A percentile compares a stretch with the other conserved stretches of the same genome.
phyloP scores from a whole-genome alignment of 2,329 filamentous ascomycete species.

The Mycosphaerella arachidis region DNA sequence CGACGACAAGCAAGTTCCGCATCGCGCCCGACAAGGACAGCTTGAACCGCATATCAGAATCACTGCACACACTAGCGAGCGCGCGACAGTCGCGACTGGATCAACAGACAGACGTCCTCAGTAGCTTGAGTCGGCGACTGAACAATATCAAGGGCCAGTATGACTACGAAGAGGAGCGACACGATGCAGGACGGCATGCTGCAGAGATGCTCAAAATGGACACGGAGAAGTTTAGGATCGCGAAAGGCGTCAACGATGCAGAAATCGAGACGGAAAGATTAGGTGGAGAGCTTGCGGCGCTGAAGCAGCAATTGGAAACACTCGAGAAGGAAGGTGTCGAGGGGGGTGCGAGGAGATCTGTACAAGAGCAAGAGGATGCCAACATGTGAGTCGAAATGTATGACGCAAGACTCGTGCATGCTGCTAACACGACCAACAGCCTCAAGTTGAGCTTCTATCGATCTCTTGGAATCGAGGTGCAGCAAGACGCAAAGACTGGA shows the following conservation, averaged over 20 bases:
- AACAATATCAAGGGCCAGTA: slow-evolving; percentile 71
- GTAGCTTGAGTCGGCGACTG: slow-evolving; percentile 68
- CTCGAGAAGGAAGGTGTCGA: slow-evolving; percentile 84
- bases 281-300: slow-evolving; percentile 68
- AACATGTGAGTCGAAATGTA: slow-evolving; percentile 38
- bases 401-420: neutral
- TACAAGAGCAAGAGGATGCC: slow-evolving; percentile 42
- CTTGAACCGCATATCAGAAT: slow-evolving; percentile 77
- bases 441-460: slow-evolving; percentile 87
- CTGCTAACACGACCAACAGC: slow-evolving; percentile 33
- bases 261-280: slow-evolving; percentile 96
- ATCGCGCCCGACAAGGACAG: slow-evolving; percentile 81
- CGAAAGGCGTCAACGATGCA: slow-evolving; percentile 83
- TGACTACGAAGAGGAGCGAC: slow-evolving; percentile 66
- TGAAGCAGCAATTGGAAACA: slow-evolving; percentile 71
- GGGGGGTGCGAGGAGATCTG: slow-evolving; percentile 53
- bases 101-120: slow-evolving; percentile 33
- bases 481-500: slow-evolving; percentile 66
- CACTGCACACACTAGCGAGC: slow-evolving; percentile 75
- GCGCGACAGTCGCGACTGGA: slow-evolving; percentile 71
- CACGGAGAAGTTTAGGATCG: slow-evolving; percentile 87
- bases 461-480: slow-evolving; percentile 83
- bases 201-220: slow-evolving; percentile 81
- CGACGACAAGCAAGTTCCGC: slow-evolving; percentile 93
- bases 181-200: slow-evolving; percentile 76